Percentiles rank a stretch among this genome's conserved stretches.
Conservation (phyloP, 352 stramenopile species). For the Globisporangium echinulatum region DNA sequence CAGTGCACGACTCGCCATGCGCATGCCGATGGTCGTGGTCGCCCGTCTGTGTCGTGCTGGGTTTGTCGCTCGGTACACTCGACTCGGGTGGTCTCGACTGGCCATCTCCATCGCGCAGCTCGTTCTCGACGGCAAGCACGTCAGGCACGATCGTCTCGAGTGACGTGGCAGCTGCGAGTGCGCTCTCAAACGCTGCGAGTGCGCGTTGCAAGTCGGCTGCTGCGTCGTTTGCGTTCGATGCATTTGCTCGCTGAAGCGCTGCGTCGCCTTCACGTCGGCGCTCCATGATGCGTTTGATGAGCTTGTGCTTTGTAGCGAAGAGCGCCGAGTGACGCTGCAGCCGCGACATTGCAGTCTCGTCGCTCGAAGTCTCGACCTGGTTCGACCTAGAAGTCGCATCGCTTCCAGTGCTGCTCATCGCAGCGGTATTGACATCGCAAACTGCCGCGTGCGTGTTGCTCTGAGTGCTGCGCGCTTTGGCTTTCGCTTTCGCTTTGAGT, state of each 20-base stretch:
- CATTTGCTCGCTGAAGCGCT: conserved; percentile 14
- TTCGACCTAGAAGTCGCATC: neutral
- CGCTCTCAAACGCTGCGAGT: conserved; percentile 22
- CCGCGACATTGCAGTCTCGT: conserved; percentile 4
- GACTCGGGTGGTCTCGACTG: neutral
- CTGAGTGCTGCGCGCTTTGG: neutral
- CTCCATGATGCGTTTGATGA: conserved; percentile 43
- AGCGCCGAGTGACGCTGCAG: conserved; percentile 29
- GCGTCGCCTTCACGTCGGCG: conserved; percentile 31
- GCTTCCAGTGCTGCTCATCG: neutral
- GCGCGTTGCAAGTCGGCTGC: conserved; percentile 11
- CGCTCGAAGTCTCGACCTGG: neutral
- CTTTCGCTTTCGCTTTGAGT: conserved; percentile 25
- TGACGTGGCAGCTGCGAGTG: conserved; percentile 21
- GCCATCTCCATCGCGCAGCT: neutral
- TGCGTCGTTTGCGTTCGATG: neutral
- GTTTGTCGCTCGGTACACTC: neutral
- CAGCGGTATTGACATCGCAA: neutral
- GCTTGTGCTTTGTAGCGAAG: conserved; percentile 39
- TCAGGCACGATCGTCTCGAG: conserved; percentile 38
- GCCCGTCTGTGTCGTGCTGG: neutral
- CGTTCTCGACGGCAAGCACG: conserved; percentile 23
- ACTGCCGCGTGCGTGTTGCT: neutral
- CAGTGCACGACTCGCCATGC: neutral
- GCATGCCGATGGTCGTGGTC: conserved; percentile 1